Evolutionary conservation across 345 rosid species (phyloP).

Genomic region (Acer campestre): DNA sequence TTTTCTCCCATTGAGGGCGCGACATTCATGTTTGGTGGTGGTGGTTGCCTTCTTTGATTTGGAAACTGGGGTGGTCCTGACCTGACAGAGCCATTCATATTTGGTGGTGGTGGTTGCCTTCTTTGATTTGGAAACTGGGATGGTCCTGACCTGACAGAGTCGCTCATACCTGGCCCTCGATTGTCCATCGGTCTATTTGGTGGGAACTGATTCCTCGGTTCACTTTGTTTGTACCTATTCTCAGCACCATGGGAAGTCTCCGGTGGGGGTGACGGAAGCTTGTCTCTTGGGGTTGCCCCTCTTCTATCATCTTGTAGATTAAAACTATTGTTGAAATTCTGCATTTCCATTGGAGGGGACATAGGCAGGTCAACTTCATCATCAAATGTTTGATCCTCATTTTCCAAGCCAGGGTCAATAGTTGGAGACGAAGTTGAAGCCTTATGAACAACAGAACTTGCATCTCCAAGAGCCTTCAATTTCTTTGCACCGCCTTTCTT

Average conservation of each 20-base stretch:
- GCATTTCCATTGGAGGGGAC: constrained; percentile 1
- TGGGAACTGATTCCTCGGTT: constrained; percentile 37
- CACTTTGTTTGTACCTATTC: constrained; percentile 54
- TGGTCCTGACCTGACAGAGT: constrained; percentile 26
- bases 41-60: constrained; percentile 27
- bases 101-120: constrained; percentile 25
- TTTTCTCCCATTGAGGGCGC: constrained; percentile 20
- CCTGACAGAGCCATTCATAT: constrained; percentile 23
- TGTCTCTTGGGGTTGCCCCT: constrained; percentile 11
- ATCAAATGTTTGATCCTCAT: constrained; percentile 13
- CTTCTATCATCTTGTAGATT: constrained; percentile 7
- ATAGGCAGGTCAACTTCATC: constrained; percentile 20
- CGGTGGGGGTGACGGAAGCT: background rate
- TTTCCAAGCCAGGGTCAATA: constrained; percentile 10
- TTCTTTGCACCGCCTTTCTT: constrained; percentile 66
- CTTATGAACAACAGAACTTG: constrained; percentile 1
- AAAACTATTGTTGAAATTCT: constrained; percentile 18
- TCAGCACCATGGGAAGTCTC: constrained; percentile 28
- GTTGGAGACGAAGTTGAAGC: background rate
- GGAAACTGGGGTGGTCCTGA: constrained; percentile 31
- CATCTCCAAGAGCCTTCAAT: constrained; percentile 34
- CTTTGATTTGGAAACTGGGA: constrained; percentile 30
- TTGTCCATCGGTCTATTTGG: constrained; percentile 21
- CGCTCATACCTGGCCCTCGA: constrained; percentile 24
- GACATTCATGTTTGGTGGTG: constrained; percentile 20